A percentile compares a stretch with the other conserved stretches of the same genome.
phyloP scores from a whole-genome alignment of 345 rosid genomes.

The Citrus medica region DNA sequence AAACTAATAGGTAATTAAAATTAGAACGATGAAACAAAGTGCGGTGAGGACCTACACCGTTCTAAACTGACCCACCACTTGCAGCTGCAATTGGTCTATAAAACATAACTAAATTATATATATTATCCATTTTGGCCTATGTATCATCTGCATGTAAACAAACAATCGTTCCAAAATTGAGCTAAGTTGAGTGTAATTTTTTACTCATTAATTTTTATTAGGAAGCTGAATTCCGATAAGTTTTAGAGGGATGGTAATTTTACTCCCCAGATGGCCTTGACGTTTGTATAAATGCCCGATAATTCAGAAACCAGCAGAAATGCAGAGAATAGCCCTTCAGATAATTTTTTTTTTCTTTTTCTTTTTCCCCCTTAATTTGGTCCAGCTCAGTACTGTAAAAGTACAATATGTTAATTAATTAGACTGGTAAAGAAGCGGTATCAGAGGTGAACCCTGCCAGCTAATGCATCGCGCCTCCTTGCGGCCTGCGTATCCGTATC shows the following conservation, averaged over 20 bases:
- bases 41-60: no score
- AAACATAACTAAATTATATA: not conserved
- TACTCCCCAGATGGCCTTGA: not conserved
- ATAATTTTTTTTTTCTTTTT: not conserved
- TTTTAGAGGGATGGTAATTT: not conserved
- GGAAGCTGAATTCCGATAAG: not conserved
- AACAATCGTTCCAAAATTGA: not conserved
- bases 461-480: not conserved
- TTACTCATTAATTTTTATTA: not conserved
- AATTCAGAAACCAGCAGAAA: not conserved
- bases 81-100: not conserved
- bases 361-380: not conserved
- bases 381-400: not conserved
- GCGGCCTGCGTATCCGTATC: not conserved
- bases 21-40: not conserved
- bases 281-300: not conserved
- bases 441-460: not conserved
- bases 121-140: not conserved
- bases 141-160: not conserved
- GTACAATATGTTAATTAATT: not conserved
- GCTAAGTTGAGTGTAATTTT: not conserved
- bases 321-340: not conserved
- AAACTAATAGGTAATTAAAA: not conserved
- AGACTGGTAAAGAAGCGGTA: not conserved
- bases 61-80: not conserved